These are phyloP conservation scores for Jacaranda mimosifolia DNA, from an alignment of 257 asterid species.

Conservation along the genomic window DNA sequence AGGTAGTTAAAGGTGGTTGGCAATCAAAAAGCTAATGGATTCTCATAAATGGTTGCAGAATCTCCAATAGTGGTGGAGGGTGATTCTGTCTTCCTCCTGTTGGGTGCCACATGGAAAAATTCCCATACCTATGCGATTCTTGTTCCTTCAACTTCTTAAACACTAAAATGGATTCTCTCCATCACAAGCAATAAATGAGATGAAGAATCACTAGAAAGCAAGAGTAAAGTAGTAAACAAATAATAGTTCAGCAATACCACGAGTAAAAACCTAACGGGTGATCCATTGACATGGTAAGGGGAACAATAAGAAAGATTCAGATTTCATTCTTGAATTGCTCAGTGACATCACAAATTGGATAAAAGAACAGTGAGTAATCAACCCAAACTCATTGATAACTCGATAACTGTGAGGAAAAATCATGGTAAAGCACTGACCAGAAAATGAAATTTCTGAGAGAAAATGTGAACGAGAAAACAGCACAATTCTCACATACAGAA, in stretches of 20 bases:
- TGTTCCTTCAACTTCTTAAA: conserved; percentile 35
- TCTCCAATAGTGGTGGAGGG: conserved; percentile 14
- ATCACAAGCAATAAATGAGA: conserved; percentile 20
- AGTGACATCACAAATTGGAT: no score
- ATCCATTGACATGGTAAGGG: conserved; percentile 16
- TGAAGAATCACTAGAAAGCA: conserved; percentile 12
- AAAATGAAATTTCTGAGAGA: conserved; percentile 16
- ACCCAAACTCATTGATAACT: conserved; percentile 4
- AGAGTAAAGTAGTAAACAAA: conserved; percentile 23
- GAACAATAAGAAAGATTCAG: background rate
- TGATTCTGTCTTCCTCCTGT: background rate
- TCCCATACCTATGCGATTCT: conserved; percentile 9
- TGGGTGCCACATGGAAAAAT: background rate
- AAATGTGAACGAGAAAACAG: conserved; percentile 4
- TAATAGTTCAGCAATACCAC: conserved; percentile 21
- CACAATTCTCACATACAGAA: conserved; percentile 10
- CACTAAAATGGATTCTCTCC: conserved; percentile 16
- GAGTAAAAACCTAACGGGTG: background rate
- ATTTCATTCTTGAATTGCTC: no score
- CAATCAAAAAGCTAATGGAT: conserved; percentile 25
- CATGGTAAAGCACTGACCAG: conserved; percentile 9
- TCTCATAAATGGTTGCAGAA: conserved; percentile 23
- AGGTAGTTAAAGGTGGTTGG: conserved; percentile 22
- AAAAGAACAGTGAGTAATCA: background rate
- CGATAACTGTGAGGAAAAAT: background rate